Percentiles rank a stretch among this genome's conserved stretches.
Evolutionary conservation across 345 rosid species (phyloP).

Genomic region (Stellera chamaejasme): DNA sequence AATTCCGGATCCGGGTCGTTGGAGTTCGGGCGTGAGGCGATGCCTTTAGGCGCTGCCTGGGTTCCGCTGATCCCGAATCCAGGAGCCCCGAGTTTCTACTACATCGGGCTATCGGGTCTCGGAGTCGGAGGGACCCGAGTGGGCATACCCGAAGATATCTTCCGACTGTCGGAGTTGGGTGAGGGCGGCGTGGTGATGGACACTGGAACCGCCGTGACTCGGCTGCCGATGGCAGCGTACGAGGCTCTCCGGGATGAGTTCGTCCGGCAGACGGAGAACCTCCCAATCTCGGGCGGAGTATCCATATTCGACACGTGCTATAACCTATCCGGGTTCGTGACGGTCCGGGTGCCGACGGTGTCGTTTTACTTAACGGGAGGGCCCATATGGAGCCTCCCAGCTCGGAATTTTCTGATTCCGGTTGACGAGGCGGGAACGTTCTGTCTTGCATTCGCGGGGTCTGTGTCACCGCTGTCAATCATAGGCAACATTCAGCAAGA

Average conservation of each 20-base stretch:
- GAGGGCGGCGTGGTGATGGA: slow-evolving; percentile 89
- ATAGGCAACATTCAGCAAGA: slow-evolving; percentile 90
- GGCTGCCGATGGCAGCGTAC: slow-evolving; percentile 59
- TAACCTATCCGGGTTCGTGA: slow-evolving; percentile 51
- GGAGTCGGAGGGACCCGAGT: slow-evolving; percentile 60
- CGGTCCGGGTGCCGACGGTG: slow-evolving; percentile 84
- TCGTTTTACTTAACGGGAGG: slow-evolving; percentile 73
- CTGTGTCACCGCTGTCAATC: slow-evolving; percentile 65
- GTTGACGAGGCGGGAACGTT: slow-evolving; percentile 72
- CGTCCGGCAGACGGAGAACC: slow-evolving; percentile 47
- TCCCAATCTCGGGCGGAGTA: slow-evolving; percentile 59
- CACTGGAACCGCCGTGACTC: slow-evolving; percentile 83
- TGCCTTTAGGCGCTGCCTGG: slow-evolving; percentile 86
- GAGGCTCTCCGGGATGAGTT: slow-evolving; percentile 58
- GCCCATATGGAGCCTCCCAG: slow-evolving; percentile 68
- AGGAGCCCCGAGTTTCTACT: slow-evolving; percentile 62
- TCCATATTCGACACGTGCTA: slow-evolving; percentile 88
- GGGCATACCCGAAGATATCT: slow-evolving; percentile 43
- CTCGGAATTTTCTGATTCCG: slow-evolving; percentile 70
- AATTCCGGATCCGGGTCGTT: slow-evolving; percentile 51
- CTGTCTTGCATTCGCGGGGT: slow-evolving; percentile 74
- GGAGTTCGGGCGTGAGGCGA: slow-evolving; percentile 60
- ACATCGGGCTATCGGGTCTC: slow-evolving; percentile 59
- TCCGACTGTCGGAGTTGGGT: slow-evolving; percentile 41
- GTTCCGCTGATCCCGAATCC: slow-evolving; percentile 72